Evolutionary conservation across 192 early-diverging fungal species (phyloP).

Genomic region (Podila clonocystis): DNA sequence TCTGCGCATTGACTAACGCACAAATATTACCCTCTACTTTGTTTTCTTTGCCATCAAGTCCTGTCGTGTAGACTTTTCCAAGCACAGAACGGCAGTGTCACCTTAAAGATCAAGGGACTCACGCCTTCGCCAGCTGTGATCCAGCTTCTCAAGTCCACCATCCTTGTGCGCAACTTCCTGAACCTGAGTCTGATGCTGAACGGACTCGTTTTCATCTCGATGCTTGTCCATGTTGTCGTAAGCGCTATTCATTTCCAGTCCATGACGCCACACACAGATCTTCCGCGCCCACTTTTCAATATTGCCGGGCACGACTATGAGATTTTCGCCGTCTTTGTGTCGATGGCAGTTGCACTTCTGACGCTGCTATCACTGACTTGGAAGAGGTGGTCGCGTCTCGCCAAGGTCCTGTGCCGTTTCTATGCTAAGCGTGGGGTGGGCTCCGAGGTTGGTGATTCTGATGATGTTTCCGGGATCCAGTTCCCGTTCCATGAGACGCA

Average conservation of each 20-base stretch:
- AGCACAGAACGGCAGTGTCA: neutral
- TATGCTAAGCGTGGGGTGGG: no score
- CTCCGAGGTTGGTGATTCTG: no score
- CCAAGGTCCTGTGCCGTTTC: no score
- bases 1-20: neutral
- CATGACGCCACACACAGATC: neutral
- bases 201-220: neutral
- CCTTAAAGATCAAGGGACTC: neutral
- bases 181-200: neutral
- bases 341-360: neutral
- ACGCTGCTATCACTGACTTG: neutral
- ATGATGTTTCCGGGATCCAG: no score
- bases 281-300: neutral
- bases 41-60: neutral
- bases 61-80: neutral
- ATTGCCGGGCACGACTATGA: neutral
- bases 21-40: neutral
- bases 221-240: neutral
- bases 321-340: neutral
- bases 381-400: no score
- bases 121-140: neutral
- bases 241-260: neutral
- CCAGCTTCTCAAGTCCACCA: neutral
- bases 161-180: neutral
- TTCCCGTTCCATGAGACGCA: no score